Evolutionary conservation across 176 grass and related monocot genomes (phyloP).

Genomic region (Dactylis glomerata): DNA sequence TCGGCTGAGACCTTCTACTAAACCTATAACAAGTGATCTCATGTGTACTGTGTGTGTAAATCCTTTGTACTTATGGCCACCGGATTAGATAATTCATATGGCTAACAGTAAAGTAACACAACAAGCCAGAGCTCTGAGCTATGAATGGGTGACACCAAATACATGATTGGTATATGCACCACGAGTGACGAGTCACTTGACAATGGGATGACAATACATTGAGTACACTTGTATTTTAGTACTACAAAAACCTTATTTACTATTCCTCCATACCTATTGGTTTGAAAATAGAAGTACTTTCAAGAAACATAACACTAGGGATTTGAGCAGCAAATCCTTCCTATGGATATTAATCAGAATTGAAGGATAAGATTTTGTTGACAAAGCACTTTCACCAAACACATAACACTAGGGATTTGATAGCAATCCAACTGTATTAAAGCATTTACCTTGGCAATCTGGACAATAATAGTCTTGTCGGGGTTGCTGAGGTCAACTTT

Average conservation of each 20-base stretch:
- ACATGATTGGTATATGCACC: neutral
- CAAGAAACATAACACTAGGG: neutral
- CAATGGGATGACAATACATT: neutral
- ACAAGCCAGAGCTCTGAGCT: too few relatives aligned
- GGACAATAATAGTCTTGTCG: slow-evolving; percentile 77
- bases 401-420: neutral
- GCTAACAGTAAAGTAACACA: neutral
- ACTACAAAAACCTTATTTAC: neutral
- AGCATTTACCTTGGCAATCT: slow-evolving; percentile 83
- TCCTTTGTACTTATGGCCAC: neutral
- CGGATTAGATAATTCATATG: neutral
- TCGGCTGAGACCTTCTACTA: neutral
- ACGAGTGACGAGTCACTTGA: neutral
- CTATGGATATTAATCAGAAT: neutral
- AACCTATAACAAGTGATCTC: neutral
- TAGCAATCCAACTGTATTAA: neutral
- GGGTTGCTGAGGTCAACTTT: slow-evolving; percentile 95
- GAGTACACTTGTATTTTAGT: neutral
- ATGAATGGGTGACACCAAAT: too few relatives aligned
- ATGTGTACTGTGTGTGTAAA: neutral
- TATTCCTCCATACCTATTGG: neutral
- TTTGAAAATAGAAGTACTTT: neutral
- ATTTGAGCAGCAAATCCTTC: neutral
- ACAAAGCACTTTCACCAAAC: neutral
- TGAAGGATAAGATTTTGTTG: neutral